Base-by-base conservation (phyloP, 495 filamentous ascomycete species). In the Neohortaea acidophila region DNA sequence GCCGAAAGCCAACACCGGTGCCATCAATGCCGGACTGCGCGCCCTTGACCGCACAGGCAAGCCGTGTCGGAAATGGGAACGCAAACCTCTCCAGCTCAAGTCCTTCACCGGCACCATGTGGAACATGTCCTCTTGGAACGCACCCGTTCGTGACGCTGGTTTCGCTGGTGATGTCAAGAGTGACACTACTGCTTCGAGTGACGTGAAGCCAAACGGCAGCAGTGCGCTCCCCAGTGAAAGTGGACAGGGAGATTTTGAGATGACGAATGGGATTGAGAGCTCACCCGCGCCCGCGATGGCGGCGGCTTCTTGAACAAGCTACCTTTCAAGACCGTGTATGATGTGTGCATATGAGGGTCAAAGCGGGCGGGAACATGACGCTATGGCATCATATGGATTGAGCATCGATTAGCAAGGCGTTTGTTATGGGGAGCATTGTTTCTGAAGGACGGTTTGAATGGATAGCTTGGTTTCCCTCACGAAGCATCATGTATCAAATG, bases 1-100 rank as follows among this genome's bases (percentile, higher is more conserved):
- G 9, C 89, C 89, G 35, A 97, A 96, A 62, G 87, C 89, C 29
- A 97, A 96, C 59, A 83, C 89, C 51, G 89, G 89, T 40, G 87
- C 87, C 39, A 97, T 97, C 66, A 97, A 97, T 54, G 89, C 91
- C 34, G 81, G 83, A 38, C 75, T 97, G 22, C 81, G 89, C 34
- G 91, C 89, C 3, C 74, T 97, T 29, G 89, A 97, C 57, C 77
- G 87, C 26, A 78, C 75, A 1, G 83, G 85, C 32, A 77, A 85
- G 43, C 83, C 87, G 2, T 94, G 87, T 54, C 80, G 91, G 41
- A 86, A 77, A 53, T 97, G 89, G 89, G 63, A 73, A 48, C 81
- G 75, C 56, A 81, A 81, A 36, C 72, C 74, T 18, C 74, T 96
- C 47, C 73, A 70, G 34, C 59, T 97, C 39, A 89, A 92, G 67